Evolutionary conservation across 75 land plant species (phyloP), one percentile per base, ranked within the genome.

Genomic region (Pinus taeda): DNA sequence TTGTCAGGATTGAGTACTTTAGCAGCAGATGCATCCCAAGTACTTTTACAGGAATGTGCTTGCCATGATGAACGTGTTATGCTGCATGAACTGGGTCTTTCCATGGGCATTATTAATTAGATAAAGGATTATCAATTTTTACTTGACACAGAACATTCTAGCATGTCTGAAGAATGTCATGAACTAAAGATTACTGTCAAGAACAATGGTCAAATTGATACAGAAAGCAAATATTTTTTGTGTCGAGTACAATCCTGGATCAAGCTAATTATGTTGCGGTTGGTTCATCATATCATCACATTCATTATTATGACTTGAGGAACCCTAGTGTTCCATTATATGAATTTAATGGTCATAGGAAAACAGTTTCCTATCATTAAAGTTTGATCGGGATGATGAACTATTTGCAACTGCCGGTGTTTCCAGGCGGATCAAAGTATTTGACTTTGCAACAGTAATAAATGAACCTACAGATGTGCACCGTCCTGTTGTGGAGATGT

Each of bases 351-450:
- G 99, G 99, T 26, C 99, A 97, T 42, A 85, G 84, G 69, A 97
- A 97, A 82, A 87, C 99, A 76, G 99, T 97, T 57, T 97, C 99
- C 53, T 97, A 97, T 84, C n/a, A n/a, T n/a, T n/a, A n/a, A n/a
- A 97, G 77, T 97, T 97, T 82, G 93, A 95, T 62, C 85, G 99
- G 33, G 99, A 97, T 85, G 99, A 97, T 85, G 93, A 95, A 78
- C 79, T 97, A 69, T 97, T 97, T 87, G 99, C 99, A 37, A 97
- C 99, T 33, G 99, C 99, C 83, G 99, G 99, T 36, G 99, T 97
- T 39, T 97, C 99, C 36, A 85, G 93, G 76, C 88, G 99, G 60
- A 97, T 97, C 57, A 97, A 97, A 82, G 90, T 97, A 21, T 97
- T 97, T 78, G 98, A 97, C 59, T 97, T 94, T 85, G 84, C 99